Evolutionary conservation across 2,329 filamentous ascomycete species (phyloP).

Genomic region (Cladorrhinum sp.): DNA sequence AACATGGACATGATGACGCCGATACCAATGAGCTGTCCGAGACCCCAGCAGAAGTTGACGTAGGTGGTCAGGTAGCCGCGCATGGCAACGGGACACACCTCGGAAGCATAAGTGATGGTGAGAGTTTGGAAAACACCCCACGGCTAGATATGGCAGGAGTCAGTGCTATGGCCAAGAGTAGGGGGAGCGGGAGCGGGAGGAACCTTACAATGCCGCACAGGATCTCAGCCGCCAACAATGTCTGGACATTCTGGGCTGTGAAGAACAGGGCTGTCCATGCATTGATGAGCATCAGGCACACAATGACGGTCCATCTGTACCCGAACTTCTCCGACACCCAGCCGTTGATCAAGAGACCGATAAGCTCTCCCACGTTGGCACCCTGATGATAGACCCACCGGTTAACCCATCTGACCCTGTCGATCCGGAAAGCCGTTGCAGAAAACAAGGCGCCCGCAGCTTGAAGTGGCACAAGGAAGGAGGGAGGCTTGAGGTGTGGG

Average conservation of each 20-base stretch:
- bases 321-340: constrained; percentile 64
- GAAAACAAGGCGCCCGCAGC: not conserved
- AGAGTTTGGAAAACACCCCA: constrained; percentile 47
- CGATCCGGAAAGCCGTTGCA: constrained; percentile 1
- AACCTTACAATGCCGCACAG: constrained; percentile 51
- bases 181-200: not conserved
- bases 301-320: constrained; percentile 64
- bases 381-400: constrained; percentile 35
- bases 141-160: constrained; percentile 28
- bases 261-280: constrained; percentile 64
- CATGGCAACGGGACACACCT: constrained; percentile 70
- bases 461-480: not conserved
- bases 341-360: constrained; percentile 65
- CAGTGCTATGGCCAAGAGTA: constrained; percentile 5
- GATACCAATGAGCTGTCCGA: constrained; percentile 71
- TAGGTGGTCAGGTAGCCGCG: constrained; percentile 71
- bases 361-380: constrained; percentile 60
- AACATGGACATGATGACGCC: constrained; percentile 71
- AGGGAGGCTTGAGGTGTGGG: not conserved
- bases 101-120: constrained; percentile 65
- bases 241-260: constrained; percentile 58
- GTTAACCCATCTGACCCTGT: constrained; percentile 6
- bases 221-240: constrained; percentile 59
- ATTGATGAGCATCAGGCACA: constrained; percentile 50
- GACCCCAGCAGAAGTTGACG: constrained; percentile 73